These are phyloP conservation scores for Phoenix dactylifera DNA, from an alignment of 176 grass and related monocot species.

Conservation along the genomic window DNA sequence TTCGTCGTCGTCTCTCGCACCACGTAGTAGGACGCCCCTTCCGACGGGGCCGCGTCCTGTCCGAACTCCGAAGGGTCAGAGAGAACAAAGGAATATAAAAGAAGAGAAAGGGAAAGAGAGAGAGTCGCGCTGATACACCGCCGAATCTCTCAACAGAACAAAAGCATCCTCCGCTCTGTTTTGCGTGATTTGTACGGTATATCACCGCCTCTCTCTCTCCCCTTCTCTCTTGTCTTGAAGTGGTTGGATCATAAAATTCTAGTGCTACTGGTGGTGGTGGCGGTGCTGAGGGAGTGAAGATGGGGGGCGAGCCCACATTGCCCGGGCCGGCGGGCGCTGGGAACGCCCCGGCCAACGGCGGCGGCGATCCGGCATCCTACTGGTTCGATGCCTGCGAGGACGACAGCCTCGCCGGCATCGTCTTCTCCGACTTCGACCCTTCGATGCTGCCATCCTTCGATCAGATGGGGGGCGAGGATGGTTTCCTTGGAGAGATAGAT, in stretches of 20 bases:
- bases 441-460: slow-evolving; percentile 49
- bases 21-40: too few species aligned
- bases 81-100: not conserved
- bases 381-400: slow-evolving; percentile 97
- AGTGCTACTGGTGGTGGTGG: slow-evolving; percentile 1
- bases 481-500: slow-evolving; percentile 91
- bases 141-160: slow-evolving; percentile 52
- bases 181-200: slow-evolving; percentile 96
- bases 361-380: slow-evolving; percentile 44
- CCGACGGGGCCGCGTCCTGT: too few species aligned
- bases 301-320: slow-evolving; percentile 22
- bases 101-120: slow-evolving; percentile 24
- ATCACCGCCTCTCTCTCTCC: slow-evolving; percentile 80
- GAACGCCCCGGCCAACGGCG: slow-evolving; percentile 9
- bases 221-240: slow-evolving; percentile 26
- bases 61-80: too few species aligned
- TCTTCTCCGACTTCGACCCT: slow-evolving; percentile 69
- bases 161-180: not conserved
- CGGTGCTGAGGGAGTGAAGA: slow-evolving; percentile 26
- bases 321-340: slow-evolving; percentile 19
- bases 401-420: slow-evolving; percentile 53
- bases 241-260: too few species aligned
- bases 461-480: slow-evolving; percentile 35
- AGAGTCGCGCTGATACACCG: slow-evolving; percentile 97
- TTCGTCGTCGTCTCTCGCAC: not conserved